Evolutionary conservation across 1,284 basidiomycete genomes (phyloP), one percentile per base, ranked within the genome.

Genomic region (Malassezia slooffiae): DNA sequence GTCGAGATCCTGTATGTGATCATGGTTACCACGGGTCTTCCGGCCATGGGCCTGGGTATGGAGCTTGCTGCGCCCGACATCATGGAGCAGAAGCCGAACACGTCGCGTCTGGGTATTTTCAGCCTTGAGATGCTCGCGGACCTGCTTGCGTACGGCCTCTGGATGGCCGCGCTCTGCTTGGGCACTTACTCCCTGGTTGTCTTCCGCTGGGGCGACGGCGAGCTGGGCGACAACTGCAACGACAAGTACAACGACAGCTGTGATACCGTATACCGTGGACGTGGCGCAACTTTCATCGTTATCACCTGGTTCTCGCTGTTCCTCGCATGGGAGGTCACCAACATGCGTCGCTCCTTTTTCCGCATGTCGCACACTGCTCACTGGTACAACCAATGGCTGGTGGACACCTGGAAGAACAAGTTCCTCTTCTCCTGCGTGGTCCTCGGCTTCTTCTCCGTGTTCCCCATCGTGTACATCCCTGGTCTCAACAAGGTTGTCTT

Each of bases 81-180:
- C 16, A 82, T 82, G 80, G 72, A 70, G 41, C 72, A 73, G 38
- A 74, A 75, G 1, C 80, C 67, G 10, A 59, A 52, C 20, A 51
- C 48, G 12, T 54, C 62, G 38, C 62, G 64, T 45, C 58, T 57
- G 39, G 70, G 70, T 5, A 52, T 71, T 39, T 70, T 72, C 41
- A 62, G 55, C 1, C 50, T 50, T 7, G 70, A 71, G 36, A 54
- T 71, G 39, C 38, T 70, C 22, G 23, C 58, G 35, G 81, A 82
- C 58, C 75, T 78, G 43, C 46, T 78, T 34, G 75, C 77, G 27
- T 83, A 82, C 68, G 81, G 81, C 2, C 57, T 80, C 38, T 65
- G 79, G 43, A 81, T 82, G 72, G 79, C 78, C 4, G 75, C 72
- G 0, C 73, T 77, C 17, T 75, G 73, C 40, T 68, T 81, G 23